Conservation (phyloP, 257 asterid species). For the Solanum rostratum region DNA sequence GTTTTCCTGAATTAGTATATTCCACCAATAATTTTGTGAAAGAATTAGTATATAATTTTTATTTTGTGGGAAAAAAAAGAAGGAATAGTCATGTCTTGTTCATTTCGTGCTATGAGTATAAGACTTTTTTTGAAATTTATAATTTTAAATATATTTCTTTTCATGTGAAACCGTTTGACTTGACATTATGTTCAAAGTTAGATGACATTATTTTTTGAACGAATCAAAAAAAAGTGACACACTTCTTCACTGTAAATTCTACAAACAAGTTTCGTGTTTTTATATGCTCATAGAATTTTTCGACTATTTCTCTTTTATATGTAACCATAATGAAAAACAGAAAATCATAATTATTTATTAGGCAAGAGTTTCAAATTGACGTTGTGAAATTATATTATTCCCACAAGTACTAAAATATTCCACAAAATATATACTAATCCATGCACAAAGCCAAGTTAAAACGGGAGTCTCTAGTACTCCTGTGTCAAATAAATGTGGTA, state of each 20-base stretch:
- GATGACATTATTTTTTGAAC: no score
- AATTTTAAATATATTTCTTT: no score
- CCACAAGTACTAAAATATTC: not conserved
- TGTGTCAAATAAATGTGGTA: not conserved
- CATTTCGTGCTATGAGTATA: no score
- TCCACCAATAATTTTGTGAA: not conserved
- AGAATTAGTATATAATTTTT: no score
- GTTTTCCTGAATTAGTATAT: not conserved
- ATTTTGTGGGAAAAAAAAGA: not conserved
- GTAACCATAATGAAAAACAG: not conserved
- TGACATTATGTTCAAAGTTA: no score
- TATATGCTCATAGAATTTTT: not conserved
- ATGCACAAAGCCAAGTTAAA: not conserved
- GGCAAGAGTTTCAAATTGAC: not conserved
- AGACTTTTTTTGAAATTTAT: no score
- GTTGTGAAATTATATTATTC: not conserved
- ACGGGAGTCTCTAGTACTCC: not conserved
- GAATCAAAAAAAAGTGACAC: no score
- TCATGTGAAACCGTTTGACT: no score
- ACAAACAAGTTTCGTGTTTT: not conserved
- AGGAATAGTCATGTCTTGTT: no score
- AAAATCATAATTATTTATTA: not conserved
- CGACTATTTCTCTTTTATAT: not conserved
- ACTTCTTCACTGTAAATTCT: no score
- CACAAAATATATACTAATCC: not conserved